Percentiles rank a stretch among this genome's conserved stretches.
Evolutionary conservation across 2,329 filamentous ascomycete species (phyloP).

Genomic region (Colletotrichum horii): DNA sequence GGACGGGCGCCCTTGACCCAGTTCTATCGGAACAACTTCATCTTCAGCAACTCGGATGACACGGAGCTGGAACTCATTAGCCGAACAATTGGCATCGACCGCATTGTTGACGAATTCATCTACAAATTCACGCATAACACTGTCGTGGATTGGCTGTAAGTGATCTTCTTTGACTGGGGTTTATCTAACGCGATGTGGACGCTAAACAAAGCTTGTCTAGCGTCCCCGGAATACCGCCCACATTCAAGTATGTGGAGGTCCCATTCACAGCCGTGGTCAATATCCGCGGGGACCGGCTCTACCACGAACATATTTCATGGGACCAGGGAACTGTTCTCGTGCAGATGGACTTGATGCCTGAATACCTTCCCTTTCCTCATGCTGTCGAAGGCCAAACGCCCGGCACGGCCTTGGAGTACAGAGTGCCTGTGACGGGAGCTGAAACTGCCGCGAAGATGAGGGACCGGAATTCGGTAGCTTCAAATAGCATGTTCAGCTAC

Average conservation of each 20-base stretch:
- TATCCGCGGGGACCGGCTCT: constrained; percentile 61
- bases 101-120: constrained; percentile 76
- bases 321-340: constrained; percentile 67
- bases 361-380: constrained; percentile 66
- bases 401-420: constrained; percentile 27
- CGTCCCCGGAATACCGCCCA: constrained; percentile 60
- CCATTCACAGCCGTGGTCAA: constrained; percentile 68
- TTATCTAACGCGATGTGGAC: constrained; percentile 70
- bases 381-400: neutral
- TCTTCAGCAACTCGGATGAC: constrained; percentile 70
- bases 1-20: constrained; percentile 65
- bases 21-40: constrained; percentile 62
- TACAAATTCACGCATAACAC: constrained; percentile 66
- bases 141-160: constrained; percentile 28
- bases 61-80: constrained; percentile 71
- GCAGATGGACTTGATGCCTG: constrained; percentile 58
- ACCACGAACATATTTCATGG: constrained; percentile 72
- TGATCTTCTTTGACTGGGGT: constrained; percentile 10
- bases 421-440: constrained; percentile 32
- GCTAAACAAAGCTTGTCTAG: constrained; percentile 20
- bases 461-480: constrained; percentile 29
- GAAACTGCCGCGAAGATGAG: constrained; percentile 35
- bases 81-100: constrained; percentile 73
- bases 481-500: constrained; percentile 32
- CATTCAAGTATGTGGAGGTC: constrained; percentile 56